Percentiles rank a stretch among this genome's conserved stretches.
phyloP scores from a whole-genome alignment of 371 early-diverging fungal genomes.

The Mortierella sp. region DNA sequence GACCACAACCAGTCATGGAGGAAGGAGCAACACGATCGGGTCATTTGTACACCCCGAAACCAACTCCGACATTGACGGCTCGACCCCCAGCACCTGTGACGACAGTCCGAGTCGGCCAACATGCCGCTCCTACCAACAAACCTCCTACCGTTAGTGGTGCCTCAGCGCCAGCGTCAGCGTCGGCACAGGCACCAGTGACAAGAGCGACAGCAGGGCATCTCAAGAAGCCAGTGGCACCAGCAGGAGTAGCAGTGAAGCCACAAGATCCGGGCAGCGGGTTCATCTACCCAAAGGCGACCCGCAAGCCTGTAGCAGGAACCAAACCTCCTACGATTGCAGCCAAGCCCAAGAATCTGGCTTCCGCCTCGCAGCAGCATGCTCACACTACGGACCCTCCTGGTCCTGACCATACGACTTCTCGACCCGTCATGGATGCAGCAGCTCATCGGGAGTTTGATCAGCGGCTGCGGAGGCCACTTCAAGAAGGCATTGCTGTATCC shows the following conservation, averaged over 20 bases:
- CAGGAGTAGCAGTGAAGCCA: neutral
- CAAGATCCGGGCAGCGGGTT: constrained; percentile 25
- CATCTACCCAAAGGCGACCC: constrained; percentile 46
- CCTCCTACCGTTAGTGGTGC: neutral
- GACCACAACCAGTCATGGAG: constrained; percentile 1
- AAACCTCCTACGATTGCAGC: constrained; percentile 47
- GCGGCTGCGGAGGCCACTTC: neutral
- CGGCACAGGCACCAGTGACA: neutral
- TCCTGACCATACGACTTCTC: neutral
- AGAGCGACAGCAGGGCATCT: neutral
- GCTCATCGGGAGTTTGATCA: constrained; percentile 12
- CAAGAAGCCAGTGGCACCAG: neutral
- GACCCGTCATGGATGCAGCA: neutral
- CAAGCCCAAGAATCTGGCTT: constrained; percentile 30
- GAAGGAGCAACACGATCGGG: constrained; percentile 20
- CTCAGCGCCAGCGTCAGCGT: neutral
- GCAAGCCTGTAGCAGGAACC: constrained; percentile 39
- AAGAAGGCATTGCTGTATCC: neutral
- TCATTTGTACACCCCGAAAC: constrained; percentile 34
- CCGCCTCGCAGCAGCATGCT: neutral
- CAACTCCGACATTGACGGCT: constrained; percentile 20
- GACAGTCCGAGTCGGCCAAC: neutral
- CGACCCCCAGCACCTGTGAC: constrained; percentile 22
- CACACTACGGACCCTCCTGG: neutral
- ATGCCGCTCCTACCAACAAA: neutral